Conservation (phyloP, 805 yeast genomes). For the Candida mattraensis region DNA sequence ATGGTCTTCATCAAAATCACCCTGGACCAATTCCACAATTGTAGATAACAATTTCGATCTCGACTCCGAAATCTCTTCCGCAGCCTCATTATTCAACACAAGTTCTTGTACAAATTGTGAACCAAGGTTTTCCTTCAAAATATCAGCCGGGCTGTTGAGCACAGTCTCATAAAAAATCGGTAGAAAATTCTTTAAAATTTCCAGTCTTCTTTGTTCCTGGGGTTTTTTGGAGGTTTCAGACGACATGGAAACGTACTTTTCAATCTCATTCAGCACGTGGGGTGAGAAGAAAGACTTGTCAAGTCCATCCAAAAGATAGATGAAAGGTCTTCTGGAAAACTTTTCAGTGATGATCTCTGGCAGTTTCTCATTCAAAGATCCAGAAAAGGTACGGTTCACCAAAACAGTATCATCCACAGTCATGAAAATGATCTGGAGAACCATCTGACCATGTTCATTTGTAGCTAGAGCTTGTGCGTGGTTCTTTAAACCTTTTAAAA, state of each 20-base stretch:
- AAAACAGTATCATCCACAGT: conserved; percentile 93
- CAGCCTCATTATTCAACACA: conserved; percentile 46
- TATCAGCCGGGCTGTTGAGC: conserved; percentile 45
- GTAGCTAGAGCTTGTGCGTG: conserved; percentile 75
- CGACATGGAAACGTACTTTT: conserved; percentile 59
- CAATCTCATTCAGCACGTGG: conserved; percentile 54
- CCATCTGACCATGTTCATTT: conserved; percentile 85
- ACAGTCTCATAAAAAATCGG: conserved; percentile 64
- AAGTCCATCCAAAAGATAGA: conserved; percentile 75
- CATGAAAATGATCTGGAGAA: conserved; percentile 73
- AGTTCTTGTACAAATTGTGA: conserved; percentile 82
- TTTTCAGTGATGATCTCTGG: conserved; percentile 63
- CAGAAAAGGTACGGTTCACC: conserved; percentile 67
- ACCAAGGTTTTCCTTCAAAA: conserved; percentile 72
- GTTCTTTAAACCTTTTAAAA: conserved; percentile 68
- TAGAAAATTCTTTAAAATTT: conserved; percentile 61
- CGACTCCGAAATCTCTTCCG: conserved; percentile 32
- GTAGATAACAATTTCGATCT: conserved; percentile 51
- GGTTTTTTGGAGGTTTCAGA: conserved; percentile 82
- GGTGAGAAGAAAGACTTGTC: conserved; percentile 85
- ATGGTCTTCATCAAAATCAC: conserved; percentile 70
- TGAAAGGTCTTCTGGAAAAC: conserved; percentile 84
- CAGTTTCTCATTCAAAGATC: conserved; percentile 54
- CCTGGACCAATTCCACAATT: conserved; percentile 58
- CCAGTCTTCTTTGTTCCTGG: conserved; percentile 68